Evolutionary conservation across 768 basidiomycete species (phyloP).

Genomic region (Psilocybe cubensis): DNA sequence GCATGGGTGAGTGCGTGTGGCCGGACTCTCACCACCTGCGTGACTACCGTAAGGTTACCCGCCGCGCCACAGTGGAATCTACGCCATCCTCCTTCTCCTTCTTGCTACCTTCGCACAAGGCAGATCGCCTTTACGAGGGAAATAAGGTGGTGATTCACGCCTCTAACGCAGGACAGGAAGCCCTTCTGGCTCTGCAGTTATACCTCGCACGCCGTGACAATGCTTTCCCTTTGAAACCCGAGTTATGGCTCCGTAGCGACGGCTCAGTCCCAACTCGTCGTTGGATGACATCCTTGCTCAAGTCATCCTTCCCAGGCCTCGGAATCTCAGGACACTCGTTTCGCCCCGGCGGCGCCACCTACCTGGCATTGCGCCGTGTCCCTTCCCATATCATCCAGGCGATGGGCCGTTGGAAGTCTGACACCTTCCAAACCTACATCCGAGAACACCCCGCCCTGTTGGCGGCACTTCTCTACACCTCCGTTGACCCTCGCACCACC

Average conservation of each 20-base stretch:
- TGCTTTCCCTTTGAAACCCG: not conserved
- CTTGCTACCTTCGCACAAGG: slow-evolving; percentile 40
- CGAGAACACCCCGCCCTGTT: slow-evolving; percentile 27
- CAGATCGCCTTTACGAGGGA: slow-evolving; percentile 31
- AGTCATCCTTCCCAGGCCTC: not conserved
- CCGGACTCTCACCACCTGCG: slow-evolving; percentile 21
- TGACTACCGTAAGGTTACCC: slow-evolving; percentile 6
- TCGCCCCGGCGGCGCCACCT: slow-evolving; percentile 6
- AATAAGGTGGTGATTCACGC: slow-evolving; percentile 1
- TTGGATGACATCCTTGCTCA: slow-evolving; percentile 1
- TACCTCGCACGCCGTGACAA: slow-evolving; percentile 6
- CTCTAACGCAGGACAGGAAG: too few relatives aligned
- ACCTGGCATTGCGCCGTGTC: slow-evolving; percentile 18
- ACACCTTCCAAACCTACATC: slow-evolving; percentile 32
- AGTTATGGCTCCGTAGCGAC: slow-evolving; percentile 2
- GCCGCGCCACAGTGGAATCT: not conserved
- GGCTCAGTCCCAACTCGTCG: slow-evolving; percentile 10
- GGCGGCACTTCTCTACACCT: slow-evolving; percentile 2
- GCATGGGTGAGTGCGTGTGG: slow-evolving; percentile 34
- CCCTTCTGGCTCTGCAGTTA: not conserved
- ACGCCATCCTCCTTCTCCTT: slow-evolving; percentile 5
- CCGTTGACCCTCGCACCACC: too few relatives aligned
- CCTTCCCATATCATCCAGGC: slow-evolving; percentile 35
- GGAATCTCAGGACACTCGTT: slow-evolving; percentile 2
- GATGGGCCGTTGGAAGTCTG: slow-evolving; percentile 40